Evolutionary conservation across 1,284 basidiomycete genomes (phyloP), one percentile per base, ranked within the genome.

Genomic region (Trametes pubescens): DNA sequence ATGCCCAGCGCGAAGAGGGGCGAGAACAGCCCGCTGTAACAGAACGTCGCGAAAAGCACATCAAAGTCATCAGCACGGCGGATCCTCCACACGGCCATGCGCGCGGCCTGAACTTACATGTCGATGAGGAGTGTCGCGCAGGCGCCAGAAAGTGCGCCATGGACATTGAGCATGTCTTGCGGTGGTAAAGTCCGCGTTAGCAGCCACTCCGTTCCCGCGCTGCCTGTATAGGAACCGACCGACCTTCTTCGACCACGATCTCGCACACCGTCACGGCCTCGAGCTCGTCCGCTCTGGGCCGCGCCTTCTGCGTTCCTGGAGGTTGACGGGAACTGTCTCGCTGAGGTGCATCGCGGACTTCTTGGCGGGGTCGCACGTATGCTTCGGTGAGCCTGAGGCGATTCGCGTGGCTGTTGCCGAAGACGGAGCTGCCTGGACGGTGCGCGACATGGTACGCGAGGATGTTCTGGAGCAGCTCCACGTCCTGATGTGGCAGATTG

Each of bases 111-210:
- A 6, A 65, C 75, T 55, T 62, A 76, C 75, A 73, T 58, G 52
- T 76, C 75, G 21, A 76, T 40, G 35, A 75, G 51, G 51, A 69
- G 70, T 22, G 62, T 63, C 7, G 69, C 67, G 48, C 71, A 74
- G 1, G 67, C 66, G 0, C 75, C 75, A 1, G 74, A 62, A 5
- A 76, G 57, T 7, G 66, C 63, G 14, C 72, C 69, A 44, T 73
- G 71, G 9, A 72, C 69, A 53, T 75, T 75, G 16, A 75, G 67
- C 75, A 75, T 75, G 4, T 61, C 75, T 76, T n/a, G n/a, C 24
- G 24, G 18, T 24, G 26, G 46, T 38, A 40, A 16, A 13, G 47
- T 4, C 2, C 47, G 47, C 24, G 35, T n/a, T 26, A 53, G 26
- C 21, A 4, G 14, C 4, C 37, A 8, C 40, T 32, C 44, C n/a